These are phyloP conservation scores for Lizonia empirigonia DNA, from an alignment of 2,329 filamentous ascomycete species.

Conservation along the genomic window DNA sequence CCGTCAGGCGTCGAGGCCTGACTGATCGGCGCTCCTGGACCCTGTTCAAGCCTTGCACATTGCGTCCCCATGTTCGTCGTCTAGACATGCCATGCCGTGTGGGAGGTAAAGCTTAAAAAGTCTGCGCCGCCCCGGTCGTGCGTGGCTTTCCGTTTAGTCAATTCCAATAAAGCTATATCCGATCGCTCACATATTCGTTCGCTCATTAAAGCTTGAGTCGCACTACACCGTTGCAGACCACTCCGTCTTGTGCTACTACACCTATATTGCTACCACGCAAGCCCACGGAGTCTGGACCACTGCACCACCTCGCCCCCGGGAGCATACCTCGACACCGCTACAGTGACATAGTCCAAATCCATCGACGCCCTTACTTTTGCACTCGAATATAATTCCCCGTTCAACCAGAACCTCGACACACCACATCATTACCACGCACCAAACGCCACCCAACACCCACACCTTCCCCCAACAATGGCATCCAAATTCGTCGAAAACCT, in stretches of 20 bases:
- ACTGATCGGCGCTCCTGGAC: slow-evolving; percentile 29
- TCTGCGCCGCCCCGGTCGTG: slow-evolving; percentile 25
- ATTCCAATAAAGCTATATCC: slow-evolving; percentile 17
- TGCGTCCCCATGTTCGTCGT: slow-evolving; percentile 29
- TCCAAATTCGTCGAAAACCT: slow-evolving; percentile 50
- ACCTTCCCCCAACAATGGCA: slow-evolving; percentile 29
- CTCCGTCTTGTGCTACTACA: slow-evolving; percentile 9
- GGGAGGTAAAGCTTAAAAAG: slow-evolving; percentile 25
- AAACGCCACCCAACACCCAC: not conserved
- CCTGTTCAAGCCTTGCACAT: slow-evolving; percentile 20
- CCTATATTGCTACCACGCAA: slow-evolving; percentile 8
- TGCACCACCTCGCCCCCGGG: slow-evolving; percentile 10
- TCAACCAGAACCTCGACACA: not conserved
- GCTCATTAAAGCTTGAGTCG: slow-evolving; percentile 2
- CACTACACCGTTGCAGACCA: slow-evolving; percentile 15
- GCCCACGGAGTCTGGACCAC: slow-evolving; percentile 11
- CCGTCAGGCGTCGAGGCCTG: slow-evolving; percentile 34
- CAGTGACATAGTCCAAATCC: slow-evolving; percentile 13
- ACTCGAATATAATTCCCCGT: slow-evolving; percentile 6
- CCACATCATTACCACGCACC: not conserved
- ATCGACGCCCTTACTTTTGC: slow-evolving; percentile 12
- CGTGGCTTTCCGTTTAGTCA: not conserved
- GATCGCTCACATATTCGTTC: slow-evolving; percentile 6
- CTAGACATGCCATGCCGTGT: slow-evolving; percentile 16
- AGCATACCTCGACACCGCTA: slow-evolving; percentile 6